Evolutionary conservation across 306 rosid species (phyloP), one percentile per base, ranked within the genome.

Genomic region (Cicer judaicum): DNA sequence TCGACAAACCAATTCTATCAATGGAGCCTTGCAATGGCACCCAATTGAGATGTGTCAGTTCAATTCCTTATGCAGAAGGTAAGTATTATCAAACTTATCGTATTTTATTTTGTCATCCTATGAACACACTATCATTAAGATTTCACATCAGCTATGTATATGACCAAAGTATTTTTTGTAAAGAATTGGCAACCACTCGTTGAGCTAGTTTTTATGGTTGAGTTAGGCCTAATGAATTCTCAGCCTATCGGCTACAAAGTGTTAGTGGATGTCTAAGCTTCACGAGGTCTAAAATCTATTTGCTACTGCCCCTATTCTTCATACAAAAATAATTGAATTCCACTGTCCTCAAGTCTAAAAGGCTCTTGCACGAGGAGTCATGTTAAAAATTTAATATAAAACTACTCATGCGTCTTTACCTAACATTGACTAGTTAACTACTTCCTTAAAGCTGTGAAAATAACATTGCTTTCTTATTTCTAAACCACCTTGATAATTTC

Each of bases 41-140:
- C 59, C 84, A 75, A 16, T 78, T 90, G 19, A 75, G 89, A 66
- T 91, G 96, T 72, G 85, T 89, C 64, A 84, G 86, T 82, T 86
- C 90, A 34, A 69, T 85, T 86, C 91, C 93, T 19, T 61, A 80
- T 78, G 77, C 85, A 40, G 75, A 84, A 86, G 98, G 98, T 91
- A 86, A 81, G 60, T 15, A 64, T 90, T 87, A 82, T 77, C 24
- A 54, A 63, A 10, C 21, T 76, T 2, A 34, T 48, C 13, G 64
- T 62, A 21, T 34, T 67, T 53, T n/a, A 71, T 24, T 59, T 36
- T 70, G 55, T 68, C 10, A 42, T 60, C 50, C 36, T 43, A 43
- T 75, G 21, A 44, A 62, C 62, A 5, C 18, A 57, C 67, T 40
- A 18, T 70, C 46, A 11, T 7, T 13, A 12, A 65, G 72, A 43